Base-by-base conservation (phyloP, 345 rosid species). In the Lagerstroemia speciosa region DNA sequence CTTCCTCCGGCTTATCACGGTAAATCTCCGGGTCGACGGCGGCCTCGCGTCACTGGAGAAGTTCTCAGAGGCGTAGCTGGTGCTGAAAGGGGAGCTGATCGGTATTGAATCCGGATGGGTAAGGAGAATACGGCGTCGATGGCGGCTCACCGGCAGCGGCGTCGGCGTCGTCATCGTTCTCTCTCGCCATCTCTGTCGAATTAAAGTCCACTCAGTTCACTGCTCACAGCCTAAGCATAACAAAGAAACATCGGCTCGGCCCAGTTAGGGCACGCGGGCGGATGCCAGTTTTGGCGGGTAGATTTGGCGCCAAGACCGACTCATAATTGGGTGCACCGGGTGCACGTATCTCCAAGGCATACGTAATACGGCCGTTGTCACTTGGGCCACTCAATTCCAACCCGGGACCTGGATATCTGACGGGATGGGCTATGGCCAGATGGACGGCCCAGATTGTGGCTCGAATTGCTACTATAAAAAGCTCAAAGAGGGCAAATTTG, bases 31-130 rank as follows among this genome's bases (percentile, higher is more conserved):
- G 87, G 73, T 94, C 99, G 55, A 94, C 99, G 71, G 86, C 84
- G 45, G 99, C 99, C 82, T 94, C 98, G 36, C 98, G 70, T 85
- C 89, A 52, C 78, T 82, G 50, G 89, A 80, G 81, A 74, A 76
- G 71, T 83, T 85, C 67, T 85, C 85, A 2, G 88, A 78, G 61
- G 76, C 75, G 62, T 76, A 86, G 79, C 89, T 86, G 68, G 89
- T 82, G 55, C 20, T 48, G 75, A 81, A n/a, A 73, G 7, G 98
- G 98, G 58, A 93, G 85, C 58, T 82, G 92, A 65, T 93, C 97
- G 14, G 96, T 86, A 78, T 86, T 89, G 82, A 89, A 91, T 0
- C 85, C 98, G 0, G 90, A 81, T 0, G 98, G 88, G 11, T 88
- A 82, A 22, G 95, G 96, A 6, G 97, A 89, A 64, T 85, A 89